A percentile compares a stretch with the other conserved stretches of the same genome.
These are phyloP conservation scores for Petasospora rhodanensis DNA, from an alignment of 1,139 yeast genomes.

Conservation along the genomic window DNA sequence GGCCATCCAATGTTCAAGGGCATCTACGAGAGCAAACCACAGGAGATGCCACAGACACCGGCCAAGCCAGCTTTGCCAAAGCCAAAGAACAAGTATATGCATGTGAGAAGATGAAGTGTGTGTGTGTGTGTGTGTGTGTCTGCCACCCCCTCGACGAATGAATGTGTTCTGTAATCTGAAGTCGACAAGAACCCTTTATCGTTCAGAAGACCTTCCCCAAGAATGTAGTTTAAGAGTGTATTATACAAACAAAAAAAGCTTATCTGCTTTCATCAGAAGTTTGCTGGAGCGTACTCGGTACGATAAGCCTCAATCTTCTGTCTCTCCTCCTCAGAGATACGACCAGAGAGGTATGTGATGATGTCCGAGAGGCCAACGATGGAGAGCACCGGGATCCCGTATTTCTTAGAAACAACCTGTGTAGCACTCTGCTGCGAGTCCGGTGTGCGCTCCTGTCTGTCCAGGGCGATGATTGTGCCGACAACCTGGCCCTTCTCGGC, in stretches of 20 bases:
- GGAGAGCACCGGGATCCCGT: slow-evolving; percentile 76
- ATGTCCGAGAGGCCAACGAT: slow-evolving; percentile 78
- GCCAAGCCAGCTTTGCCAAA: slow-evolving; percentile 26
- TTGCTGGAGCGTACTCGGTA: slow-evolving; percentile 30
- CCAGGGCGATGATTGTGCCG: slow-evolving; percentile 87
- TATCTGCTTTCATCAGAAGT: slow-evolving; percentile 12
- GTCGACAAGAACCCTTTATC: too few relatives aligned
- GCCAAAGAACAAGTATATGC: slow-evolving; percentile 41
- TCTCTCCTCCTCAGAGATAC: slow-evolving; percentile 51
- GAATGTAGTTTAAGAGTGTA: too few relatives aligned
- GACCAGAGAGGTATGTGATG: slow-evolving; percentile 53
- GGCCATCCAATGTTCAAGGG: slow-evolving; percentile 81
- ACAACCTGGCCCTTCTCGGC: slow-evolving; percentile 68
- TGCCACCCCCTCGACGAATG: too few relatives aligned
- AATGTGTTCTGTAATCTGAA: too few relatives aligned
- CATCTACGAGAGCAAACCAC: slow-evolving; percentile 49
- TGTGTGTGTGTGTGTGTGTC: neutral
- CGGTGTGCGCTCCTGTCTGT: slow-evolving; percentile 84
- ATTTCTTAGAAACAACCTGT: slow-evolving; percentile 66
- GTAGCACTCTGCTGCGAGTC: slow-evolving; percentile 74
- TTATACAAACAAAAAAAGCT: too few relatives aligned
- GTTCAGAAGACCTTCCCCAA: too few relatives aligned
- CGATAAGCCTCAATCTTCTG: slow-evolving; percentile 59
- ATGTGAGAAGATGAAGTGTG: slow-evolving; percentile 25
- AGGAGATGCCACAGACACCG: slow-evolving; percentile 18